Percentiles rank a stretch among this genome's conserved stretches.
Evolutionary conservation across 2,329 filamentous ascomycete genomes (phyloP).

Genomic region (Colletotrichum trifolii): DNA sequence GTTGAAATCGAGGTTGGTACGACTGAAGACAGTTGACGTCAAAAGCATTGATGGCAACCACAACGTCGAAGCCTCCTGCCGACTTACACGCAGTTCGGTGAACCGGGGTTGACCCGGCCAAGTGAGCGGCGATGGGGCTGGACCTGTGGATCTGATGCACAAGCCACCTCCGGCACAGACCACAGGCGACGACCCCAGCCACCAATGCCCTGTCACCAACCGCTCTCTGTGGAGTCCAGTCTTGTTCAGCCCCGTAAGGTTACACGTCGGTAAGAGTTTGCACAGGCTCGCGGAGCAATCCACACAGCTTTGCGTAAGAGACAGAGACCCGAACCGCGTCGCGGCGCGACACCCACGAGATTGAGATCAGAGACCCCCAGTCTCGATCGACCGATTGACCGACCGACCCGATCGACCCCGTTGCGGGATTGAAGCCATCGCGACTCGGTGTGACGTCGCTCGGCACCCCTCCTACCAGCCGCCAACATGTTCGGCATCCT

Average conservation of each 20-base stretch:
- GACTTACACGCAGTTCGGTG: constrained; percentile 25
- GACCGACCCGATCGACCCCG: constrained; percentile 5
- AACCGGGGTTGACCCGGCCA: constrained; percentile 26
- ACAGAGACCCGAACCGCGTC: constrained; percentile 29
- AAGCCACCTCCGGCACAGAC: constrained; percentile 20
- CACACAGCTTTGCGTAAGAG: constrained; percentile 36
- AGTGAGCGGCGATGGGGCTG: constrained; percentile 11
- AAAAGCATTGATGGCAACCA: too few species aligned
- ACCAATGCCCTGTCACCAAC: constrained; percentile 22
- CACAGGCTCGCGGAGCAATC: constrained; percentile 38
- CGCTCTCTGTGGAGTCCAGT: constrained; percentile 25
- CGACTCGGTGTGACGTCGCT: constrained; percentile 12
- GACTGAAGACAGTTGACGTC: neutral
- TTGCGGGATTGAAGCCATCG: constrained; percentile 23
- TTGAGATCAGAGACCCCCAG: constrained; percentile 16
- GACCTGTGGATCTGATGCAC: neutral
- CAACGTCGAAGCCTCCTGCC: constrained; percentile 6
- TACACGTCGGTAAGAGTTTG: constrained; percentile 35
- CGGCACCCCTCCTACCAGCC: neutral
- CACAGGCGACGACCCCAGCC: constrained; percentile 8
- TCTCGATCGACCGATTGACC: constrained; percentile 28
- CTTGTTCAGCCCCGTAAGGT: constrained; percentile 18
- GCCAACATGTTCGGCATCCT: constrained; percentile 56
- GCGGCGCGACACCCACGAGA: constrained; percentile 39
- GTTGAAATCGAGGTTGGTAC: too few species aligned